phyloP scores from a whole-genome alignment of 805 yeast species.

The Kodamaea fukazawae region DNA sequence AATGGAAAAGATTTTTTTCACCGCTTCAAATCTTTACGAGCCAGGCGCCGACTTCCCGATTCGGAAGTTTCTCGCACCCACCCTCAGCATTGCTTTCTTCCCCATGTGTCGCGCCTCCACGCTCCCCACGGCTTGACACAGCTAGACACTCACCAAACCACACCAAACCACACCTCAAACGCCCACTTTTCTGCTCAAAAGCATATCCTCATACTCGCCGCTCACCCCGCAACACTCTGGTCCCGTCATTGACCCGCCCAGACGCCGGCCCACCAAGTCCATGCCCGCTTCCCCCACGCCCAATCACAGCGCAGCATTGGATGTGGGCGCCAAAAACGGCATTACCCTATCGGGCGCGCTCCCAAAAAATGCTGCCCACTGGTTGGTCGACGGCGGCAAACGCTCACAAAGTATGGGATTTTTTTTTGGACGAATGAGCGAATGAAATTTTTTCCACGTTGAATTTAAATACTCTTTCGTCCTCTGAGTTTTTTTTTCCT shows the following conservation, averaged over 20 bases:
- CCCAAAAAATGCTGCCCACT: slow-evolving; percentile 9
- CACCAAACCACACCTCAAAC: too few species aligned
- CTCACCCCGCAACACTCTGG: too few species aligned
- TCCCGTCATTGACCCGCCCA: too few species aligned
- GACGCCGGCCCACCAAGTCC: too few species aligned
- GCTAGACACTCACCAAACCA: too few species aligned
- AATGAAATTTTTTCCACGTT: slow-evolving; percentile 10
- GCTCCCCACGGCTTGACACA: too few species aligned
- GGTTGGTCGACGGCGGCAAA: slow-evolving; percentile 12
- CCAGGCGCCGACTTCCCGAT: too few species aligned
- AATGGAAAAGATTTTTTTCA: neutral
- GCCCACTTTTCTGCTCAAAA: too few species aligned
- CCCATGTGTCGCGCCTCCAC: too few species aligned
- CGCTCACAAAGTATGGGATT: slow-evolving; percentile 1
- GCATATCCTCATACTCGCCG: too few species aligned
- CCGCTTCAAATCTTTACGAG: neutral
- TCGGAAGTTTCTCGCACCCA: too few species aligned
- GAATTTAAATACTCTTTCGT: slow-evolving; percentile 12
- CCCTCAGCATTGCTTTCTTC: too few species aligned
- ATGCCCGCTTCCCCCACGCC: neutral
- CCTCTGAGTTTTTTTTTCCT: slow-evolving; percentile 9
- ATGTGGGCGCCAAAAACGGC: neutral
- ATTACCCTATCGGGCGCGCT: slow-evolving; percentile 5
- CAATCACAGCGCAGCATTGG: slow-evolving; percentile 13
- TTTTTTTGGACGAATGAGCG: slow-evolving; percentile 8